Conservation (phyloP, 208 protist species). For the Perkinsela sp. region DNA sequence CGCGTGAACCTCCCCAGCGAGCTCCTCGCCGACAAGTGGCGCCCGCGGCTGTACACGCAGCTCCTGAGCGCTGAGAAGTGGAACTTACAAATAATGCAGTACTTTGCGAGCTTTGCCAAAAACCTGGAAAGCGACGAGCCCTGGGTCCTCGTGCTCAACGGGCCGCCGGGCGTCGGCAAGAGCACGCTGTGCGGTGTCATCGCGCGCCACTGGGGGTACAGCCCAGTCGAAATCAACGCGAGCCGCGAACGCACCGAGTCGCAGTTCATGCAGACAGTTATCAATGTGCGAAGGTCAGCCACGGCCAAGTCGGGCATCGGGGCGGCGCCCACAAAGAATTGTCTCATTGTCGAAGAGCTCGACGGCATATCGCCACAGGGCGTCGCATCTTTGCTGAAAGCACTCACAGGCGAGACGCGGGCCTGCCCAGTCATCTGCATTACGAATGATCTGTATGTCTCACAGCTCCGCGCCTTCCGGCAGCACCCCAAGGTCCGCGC, state of each 20-base stretch:
- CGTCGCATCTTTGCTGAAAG: constrained; percentile 16
- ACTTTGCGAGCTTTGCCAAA: constrained; percentile 3
- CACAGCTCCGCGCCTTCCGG: constrained; percentile 13
- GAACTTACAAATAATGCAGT: constrained; percentile 6
- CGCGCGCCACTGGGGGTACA: constrained; percentile 68
- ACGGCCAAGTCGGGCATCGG: neutral
- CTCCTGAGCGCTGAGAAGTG: constrained; percentile 3
- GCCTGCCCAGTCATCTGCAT: constrained; percentile 32
- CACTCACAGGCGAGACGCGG: constrained; percentile 15
- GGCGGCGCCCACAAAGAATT: constrained; percentile 11
- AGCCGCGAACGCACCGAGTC: constrained; percentile 46
- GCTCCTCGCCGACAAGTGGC: constrained; percentile 5
- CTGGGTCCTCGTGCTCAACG: constrained; percentile 26
- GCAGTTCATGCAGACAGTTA: constrained; percentile 16
- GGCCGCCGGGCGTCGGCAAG: constrained; percentile 78
- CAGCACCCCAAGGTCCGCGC: neutral
- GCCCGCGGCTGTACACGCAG: constrained; percentile 4
- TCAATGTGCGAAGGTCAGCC: neutral
- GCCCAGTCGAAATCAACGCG: constrained; percentile 77
- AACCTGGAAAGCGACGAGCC: neutral
- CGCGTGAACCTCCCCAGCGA: neutral
- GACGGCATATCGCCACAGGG: constrained; percentile 45
- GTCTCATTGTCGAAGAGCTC: constrained; percentile 60
- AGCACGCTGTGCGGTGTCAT: constrained; percentile 77
- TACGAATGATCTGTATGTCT: constrained; percentile 49